Conservation (phyloP, 306 rosid genomes). For the Lathyrus aphaca region DNA sequence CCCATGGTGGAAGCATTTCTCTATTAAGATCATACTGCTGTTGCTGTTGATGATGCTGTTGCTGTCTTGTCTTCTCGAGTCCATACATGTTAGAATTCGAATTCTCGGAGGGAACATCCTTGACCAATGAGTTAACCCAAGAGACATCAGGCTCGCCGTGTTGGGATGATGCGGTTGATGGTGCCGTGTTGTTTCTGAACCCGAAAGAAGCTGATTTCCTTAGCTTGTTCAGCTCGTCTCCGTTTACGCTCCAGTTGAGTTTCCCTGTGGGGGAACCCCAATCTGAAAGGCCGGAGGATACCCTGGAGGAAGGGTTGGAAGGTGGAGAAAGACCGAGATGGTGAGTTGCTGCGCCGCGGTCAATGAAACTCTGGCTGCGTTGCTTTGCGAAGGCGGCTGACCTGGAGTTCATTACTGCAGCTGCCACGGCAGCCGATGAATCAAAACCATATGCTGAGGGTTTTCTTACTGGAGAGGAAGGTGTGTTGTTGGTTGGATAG, state of each 20-base stretch:
- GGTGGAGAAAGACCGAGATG: constrained; percentile 55
- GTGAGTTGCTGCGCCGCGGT: constrained; percentile 67
- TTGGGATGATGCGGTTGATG: constrained; percentile 32
- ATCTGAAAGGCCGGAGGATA: constrained; percentile 67
- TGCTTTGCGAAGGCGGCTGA: constrained; percentile 87
- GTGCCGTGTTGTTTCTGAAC: constrained; percentile 57
- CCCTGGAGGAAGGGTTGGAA: constrained; percentile 60
- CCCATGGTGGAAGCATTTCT: constrained; percentile 83
- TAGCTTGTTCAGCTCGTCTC: constrained; percentile 87
- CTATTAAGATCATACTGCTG: constrained; percentile 63
- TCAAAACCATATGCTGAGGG: constrained; percentile 71
- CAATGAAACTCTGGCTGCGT: constrained; percentile 96
- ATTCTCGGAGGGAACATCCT: constrained; percentile 68
- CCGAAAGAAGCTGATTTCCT: constrained; percentile 94
- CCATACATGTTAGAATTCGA: constrained; percentile 41
- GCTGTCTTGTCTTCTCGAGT: constrained; percentile 39
- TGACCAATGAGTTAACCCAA: constrained; percentile 90
- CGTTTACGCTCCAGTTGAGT: constrained; percentile 88
- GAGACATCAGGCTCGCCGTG: constrained; percentile 89
- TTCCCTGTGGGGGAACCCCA: constrained; percentile 90
- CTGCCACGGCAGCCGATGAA: constrained; percentile 82
- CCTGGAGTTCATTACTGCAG: constrained; percentile 94
- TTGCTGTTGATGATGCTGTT: constrained; percentile 40
- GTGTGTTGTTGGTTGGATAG: constrained; percentile 67
- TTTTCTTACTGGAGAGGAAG: constrained; percentile 83